Base-by-base conservation (phyloP, 2,329 filamentous ascomycete genomes). In the Lecanicillium sp. region DNA sequence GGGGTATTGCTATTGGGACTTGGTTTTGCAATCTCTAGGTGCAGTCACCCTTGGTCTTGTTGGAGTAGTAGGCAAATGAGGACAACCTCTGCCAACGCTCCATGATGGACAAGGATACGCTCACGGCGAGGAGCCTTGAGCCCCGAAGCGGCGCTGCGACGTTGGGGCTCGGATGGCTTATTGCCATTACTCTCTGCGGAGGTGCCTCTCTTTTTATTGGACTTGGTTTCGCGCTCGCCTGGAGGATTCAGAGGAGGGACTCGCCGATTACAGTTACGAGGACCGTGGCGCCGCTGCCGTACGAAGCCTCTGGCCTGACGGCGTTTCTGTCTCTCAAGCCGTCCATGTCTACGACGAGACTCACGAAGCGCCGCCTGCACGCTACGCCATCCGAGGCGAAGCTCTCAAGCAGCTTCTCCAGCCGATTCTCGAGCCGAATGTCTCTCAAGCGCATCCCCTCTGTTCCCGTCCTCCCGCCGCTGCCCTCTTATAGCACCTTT, bases 181-280 rank as follows among this genome's bases (percentile, higher is more conserved):
- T 74, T 25, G 61, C 61, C 39, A 67, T 76, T 39, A 64, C 65
- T 11, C 46, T 77, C 18, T 63, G 63, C 22, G 69, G 69, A n/a
- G 65, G 66, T 13, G 48, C 68, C 3, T 38, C 72, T 6, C 42
- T 74, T 12, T 69, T 71, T 49, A 53, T 61, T 2, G 54, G 48
- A 7, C 41, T 72, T 6, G 67, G 65, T 1, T 53, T 68, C 18
- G 41, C 72, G 17, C 60, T 71, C 33, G 49, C 68, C 5, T 65
- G 63, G 54, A 45, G 50, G 17, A 44, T 62, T 40, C 55, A 53
- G 44, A 39, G 41, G 17, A 52, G 50, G 3, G 44, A 39, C 7
- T 25, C 25, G 28, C 46, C 25, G n/a, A 44, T 38, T 17, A 46
- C 47, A 27, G 54, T 48, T 2, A 41, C 39, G 3, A 33, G 29